These are phyloP conservation scores for Ustilago crameri DNA, from an alignment of 1,284 basidiomycete genomes.

Conservation along the genomic window DNA sequence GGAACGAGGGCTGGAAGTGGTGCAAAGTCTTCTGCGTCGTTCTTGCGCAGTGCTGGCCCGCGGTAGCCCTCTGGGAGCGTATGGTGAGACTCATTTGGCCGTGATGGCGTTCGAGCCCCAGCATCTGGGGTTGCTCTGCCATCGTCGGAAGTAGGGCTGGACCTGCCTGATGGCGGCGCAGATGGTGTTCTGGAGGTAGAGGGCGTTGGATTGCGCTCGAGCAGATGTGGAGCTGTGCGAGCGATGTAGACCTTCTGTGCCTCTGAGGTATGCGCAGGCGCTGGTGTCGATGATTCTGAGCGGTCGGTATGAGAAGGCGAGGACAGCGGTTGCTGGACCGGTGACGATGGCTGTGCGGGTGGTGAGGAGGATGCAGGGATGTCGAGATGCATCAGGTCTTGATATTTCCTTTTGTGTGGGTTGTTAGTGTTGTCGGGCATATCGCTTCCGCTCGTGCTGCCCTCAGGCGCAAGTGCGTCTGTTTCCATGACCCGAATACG, in stretches of 20 bases:
- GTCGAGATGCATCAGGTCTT: constrained; percentile 22
- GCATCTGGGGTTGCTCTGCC: constrained; percentile 33
- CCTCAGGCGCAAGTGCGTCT: constrained; percentile 3
- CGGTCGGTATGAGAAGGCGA: constrained; percentile 13
- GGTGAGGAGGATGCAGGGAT: not conserved
- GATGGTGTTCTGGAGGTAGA: constrained; percentile 32
- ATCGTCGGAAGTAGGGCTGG: constrained; percentile 39
- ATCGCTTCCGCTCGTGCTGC: not conserved
- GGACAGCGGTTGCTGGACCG: constrained; percentile 8
- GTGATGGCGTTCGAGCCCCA: constrained; percentile 10
- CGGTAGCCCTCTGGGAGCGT: constrained; percentile 52
- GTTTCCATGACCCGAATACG: constrained; percentile 24
- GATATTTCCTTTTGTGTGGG: constrained; percentile 35
- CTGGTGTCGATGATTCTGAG: constrained; percentile 30
- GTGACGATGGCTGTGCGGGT: constrained; percentile 6
- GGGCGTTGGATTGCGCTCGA: constrained; percentile 21
- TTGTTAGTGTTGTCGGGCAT: not conserved
- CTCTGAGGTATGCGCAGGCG: constrained; percentile 19
- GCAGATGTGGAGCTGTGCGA: constrained; percentile 55
- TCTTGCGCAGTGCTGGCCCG: constrained; percentile 51
- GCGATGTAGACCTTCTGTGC: constrained; percentile 51
- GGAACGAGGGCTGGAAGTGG: constrained; percentile 46
- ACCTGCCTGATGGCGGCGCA: constrained; percentile 26
- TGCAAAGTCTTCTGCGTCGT: constrained; percentile 57
- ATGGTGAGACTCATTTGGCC: constrained; percentile 37